These are phyloP conservation scores for Moricandia moricandioides DNA, from an alignment of 345 rosid genomes.

Conservation along the genomic window DNA sequence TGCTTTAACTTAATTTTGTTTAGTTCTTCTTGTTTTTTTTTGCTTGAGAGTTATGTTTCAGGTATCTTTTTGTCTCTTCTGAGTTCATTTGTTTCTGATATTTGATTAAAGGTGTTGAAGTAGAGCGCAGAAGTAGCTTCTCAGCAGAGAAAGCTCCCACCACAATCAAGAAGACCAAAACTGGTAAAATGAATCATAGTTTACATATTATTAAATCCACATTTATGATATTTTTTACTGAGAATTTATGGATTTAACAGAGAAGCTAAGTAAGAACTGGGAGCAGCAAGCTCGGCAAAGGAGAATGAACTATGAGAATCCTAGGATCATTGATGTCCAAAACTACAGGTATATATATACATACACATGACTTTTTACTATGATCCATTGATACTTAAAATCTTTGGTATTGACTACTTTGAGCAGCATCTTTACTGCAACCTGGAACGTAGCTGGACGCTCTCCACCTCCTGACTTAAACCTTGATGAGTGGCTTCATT, in stretches of 20 bases:
- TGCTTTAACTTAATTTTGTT: conserved; percentile 5
- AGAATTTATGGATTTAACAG: conserved; percentile 39
- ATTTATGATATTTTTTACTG: conserved; percentile 9
- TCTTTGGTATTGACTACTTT: conserved; percentile 20
- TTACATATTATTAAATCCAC: not conserved
- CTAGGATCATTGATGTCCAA: conserved; percentile 93
- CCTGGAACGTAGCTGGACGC: conserved; percentile 99
- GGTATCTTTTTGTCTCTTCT: conserved; percentile 30
- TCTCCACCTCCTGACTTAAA: conserved; percentile 82
- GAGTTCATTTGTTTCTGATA: conserved; percentile 1
- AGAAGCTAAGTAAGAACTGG: conserved; percentile 65
- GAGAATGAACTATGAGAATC: conserved; percentile 91
- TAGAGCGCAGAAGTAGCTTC: conserved; percentile 74
- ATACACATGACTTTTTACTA: not conserved
- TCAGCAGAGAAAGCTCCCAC: conserved; percentile 83
- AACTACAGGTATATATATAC: conserved; percentile 62
- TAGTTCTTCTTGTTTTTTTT: conserved; percentile 23
- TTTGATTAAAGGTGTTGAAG: conserved; percentile 52
- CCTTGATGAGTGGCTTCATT: conserved; percentile 96
- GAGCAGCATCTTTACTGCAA: conserved; percentile 82
- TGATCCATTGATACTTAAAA: conserved; percentile 11
- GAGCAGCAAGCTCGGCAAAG: conserved; percentile 62
- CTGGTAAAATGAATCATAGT: conserved; percentile 47
- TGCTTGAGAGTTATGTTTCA: not conserved
- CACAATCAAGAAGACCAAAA: conserved; percentile 79